Percentiles rank a stretch among this genome's conserved stretches.
Evolutionary conservation across 2,329 filamentous ascomycete genomes (phyloP).

Genomic region (Chaetomium globosum): DNA sequence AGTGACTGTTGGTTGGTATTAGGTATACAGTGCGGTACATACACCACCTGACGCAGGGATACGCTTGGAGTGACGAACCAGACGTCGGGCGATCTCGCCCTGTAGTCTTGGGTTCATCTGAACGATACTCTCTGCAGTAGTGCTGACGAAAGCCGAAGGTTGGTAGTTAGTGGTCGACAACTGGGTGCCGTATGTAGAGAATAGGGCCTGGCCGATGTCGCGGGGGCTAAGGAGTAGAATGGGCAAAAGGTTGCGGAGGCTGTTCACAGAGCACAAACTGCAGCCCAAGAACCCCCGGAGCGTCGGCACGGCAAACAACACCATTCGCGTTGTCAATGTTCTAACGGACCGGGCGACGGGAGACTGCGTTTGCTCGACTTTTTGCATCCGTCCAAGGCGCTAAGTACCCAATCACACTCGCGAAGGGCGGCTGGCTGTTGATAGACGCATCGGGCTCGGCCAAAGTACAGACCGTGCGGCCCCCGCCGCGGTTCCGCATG

Average conservation of each 20-base stretch:
- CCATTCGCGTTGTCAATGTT: neutral
- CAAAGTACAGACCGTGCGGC: neutral
- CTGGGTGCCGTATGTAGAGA: neutral
- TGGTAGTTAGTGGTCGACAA: neutral
- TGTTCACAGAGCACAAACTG: neutral
- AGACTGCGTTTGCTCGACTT: neutral
- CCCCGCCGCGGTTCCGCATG: neutral
- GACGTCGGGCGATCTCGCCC: neutral
- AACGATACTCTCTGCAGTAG: neutral
- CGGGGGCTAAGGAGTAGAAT: neutral
- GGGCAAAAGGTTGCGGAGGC: neutral
- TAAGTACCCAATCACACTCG: neutral
- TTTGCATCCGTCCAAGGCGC: neutral
- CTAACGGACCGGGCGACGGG: too few relatives aligned
- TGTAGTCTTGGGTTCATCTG: neutral
- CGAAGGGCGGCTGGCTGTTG: neutral
- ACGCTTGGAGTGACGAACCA: neutral
- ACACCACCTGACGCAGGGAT: slow-evolving; percentile 2
- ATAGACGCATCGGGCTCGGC: neutral
- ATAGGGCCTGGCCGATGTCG: neutral
- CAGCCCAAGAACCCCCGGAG: neutral
- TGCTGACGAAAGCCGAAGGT: neutral
- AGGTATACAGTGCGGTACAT: neutral
- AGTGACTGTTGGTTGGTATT: neutral
- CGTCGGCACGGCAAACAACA: neutral